phyloP scores from a whole-genome alignment of 1,284 basidiomycete species.

The Fomitopsis palustris region DNA sequence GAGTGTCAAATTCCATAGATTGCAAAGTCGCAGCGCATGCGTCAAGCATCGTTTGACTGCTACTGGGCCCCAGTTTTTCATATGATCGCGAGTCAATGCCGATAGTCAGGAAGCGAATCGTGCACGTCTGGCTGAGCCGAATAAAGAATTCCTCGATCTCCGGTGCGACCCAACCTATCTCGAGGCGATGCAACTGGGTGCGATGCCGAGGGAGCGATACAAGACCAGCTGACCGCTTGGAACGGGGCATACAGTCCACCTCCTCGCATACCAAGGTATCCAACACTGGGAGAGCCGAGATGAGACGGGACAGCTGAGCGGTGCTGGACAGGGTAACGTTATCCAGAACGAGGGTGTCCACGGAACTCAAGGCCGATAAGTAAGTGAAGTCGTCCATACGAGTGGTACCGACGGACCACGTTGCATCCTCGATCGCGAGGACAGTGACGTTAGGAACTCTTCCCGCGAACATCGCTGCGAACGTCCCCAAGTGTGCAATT shows the following conservation, averaged over 20 bases:
- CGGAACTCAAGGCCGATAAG: background rate
- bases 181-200: background rate
- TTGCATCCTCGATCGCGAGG: background rate
- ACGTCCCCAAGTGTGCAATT: background rate
- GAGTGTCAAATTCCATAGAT: background rate
- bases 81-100: background rate
- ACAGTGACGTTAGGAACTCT: background rate
- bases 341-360: background rate
- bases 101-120: background rate
- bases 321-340: background rate
- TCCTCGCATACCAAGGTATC: background rate
- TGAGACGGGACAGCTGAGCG: background rate
- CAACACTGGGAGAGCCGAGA: background rate
- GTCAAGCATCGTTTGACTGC: background rate
- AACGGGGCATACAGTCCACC: background rate
- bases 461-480: background rate
- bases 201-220: background rate
- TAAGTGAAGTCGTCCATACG: background rate
- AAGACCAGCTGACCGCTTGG: background rate
- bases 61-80: too few relatives aligned
- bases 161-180: background rate
- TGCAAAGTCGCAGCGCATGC: background rate
- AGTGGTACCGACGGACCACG: background rate
- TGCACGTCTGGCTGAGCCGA: background rate
- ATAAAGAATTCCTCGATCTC: background rate